A percentile compares a stretch with the other conserved stretches of the same genome.
phyloP scores from a whole-genome alignment of 2,329 filamentous ascomycete genomes.

The Mycocentrospora acerina region DNA sequence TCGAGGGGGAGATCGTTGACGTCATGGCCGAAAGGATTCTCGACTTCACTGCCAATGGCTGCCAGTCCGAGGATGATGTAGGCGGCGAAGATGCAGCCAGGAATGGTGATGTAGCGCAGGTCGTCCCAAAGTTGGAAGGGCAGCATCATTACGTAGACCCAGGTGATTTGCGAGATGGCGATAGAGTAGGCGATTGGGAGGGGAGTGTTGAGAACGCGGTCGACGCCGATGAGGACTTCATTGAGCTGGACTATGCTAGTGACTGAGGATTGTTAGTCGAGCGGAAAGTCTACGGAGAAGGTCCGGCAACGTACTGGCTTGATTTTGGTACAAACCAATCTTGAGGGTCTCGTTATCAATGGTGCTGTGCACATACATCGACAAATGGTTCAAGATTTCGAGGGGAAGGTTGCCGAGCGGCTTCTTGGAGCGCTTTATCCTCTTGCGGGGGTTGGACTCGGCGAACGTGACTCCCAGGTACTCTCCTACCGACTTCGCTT shows the following conservation, averaged over 20 bases:
- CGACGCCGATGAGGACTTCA: constrained; percentile 70
- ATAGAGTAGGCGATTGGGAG: constrained; percentile 82
- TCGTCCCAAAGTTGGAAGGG: constrained; percentile 73
- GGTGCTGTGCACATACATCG: constrained; percentile 64
- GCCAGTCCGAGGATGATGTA: constrained; percentile 83
- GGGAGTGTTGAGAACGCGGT: constrained; percentile 79
- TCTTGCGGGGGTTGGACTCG: constrained; percentile 74
- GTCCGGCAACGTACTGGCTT: constrained; percentile 44
- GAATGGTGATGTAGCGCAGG: constrained; percentile 75
- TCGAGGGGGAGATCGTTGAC: constrained; percentile 71
- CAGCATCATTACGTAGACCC: constrained; percentile 77
- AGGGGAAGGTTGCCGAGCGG: constrained; percentile 82
- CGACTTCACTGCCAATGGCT: constrained; percentile 77
- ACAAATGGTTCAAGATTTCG: constrained; percentile 75
- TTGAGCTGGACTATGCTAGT: constrained; percentile 65
- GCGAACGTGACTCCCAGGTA: constrained; percentile 77
- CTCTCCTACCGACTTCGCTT: constrained; percentile 65
- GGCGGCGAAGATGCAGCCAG: constrained; percentile 68
- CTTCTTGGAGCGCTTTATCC: constrained; percentile 69
- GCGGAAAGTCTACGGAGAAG: constrained; percentile 28
- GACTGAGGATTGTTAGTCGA: constrained; percentile 42
- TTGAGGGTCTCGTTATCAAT: constrained; percentile 58
- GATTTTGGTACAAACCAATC: constrained; percentile 60
- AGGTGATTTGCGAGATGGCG: constrained; percentile 82
- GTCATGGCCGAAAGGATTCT: constrained; percentile 82